Evolutionary conservation across 1,139 yeast species (phyloP).

Genomic region (Taiozyma sp.): DNA sequence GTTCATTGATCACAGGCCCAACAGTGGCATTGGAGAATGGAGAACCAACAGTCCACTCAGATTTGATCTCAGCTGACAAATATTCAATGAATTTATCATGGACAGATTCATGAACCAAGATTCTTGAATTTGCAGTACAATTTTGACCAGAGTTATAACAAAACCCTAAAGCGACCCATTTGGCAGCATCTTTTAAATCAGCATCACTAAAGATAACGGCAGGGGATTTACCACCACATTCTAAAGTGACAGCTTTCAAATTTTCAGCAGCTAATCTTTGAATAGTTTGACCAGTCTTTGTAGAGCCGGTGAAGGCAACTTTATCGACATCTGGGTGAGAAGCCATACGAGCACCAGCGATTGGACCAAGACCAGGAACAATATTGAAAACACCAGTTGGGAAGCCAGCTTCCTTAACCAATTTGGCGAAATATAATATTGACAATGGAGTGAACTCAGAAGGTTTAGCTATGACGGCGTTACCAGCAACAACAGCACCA

Average conservation of each 20-base stretch:
- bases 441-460: slow-evolving; percentile 64
- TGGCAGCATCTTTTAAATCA: slow-evolving; percentile 73
- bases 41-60: slow-evolving; percentile 51
- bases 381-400: slow-evolving; percentile 62
- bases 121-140: slow-evolving; percentile 84
- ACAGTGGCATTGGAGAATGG: slow-evolving; percentile 55
- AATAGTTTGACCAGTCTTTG: slow-evolving; percentile 52
- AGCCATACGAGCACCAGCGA: slow-evolving; percentile 54
- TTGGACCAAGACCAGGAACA: slow-evolving; percentile 30
- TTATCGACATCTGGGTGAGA: slow-evolving; percentile 51
- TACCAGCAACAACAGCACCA: slow-evolving; percentile 67
- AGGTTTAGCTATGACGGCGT: slow-evolving; percentile 57
- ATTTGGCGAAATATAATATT: slow-evolving; percentile 46
- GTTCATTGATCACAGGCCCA: slow-evolving; percentile 75
- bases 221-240: slow-evolving; percentile 74
- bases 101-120: slow-evolving; percentile 63
- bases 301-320: slow-evolving; percentile 60
- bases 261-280: slow-evolving; percentile 55
- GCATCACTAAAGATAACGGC: slow-evolving; percentile 67
- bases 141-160: slow-evolving; percentile 85
- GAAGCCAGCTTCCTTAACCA: slow-evolving; percentile 53
- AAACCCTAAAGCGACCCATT: slow-evolving; percentile 79
- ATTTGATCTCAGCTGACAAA: slow-evolving; percentile 42
- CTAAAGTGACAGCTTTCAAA: slow-evolving; percentile 43
- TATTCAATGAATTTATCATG: slow-evolving; percentile 53